phyloP scores from a whole-genome alignment of 2,329 filamentous ascomycete genomes.

The Chaetomiaceae sp. region DNA sequence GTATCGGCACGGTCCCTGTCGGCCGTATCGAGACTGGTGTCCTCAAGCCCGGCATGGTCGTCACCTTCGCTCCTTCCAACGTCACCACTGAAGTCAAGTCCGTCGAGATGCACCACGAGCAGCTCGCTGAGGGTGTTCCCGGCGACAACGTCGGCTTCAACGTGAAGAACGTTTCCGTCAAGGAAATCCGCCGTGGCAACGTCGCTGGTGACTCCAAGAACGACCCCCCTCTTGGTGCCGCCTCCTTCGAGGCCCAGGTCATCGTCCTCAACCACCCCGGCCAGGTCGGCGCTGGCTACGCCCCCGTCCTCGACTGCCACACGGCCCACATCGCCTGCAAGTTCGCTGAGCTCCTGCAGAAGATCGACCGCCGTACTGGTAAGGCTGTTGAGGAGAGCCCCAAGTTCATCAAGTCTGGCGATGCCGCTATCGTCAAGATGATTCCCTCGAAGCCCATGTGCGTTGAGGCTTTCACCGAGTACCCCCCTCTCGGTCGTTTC shows the following conservation, averaged over 20 bases:
- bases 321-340: slow-evolving; percentile 99
- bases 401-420: slow-evolving; percentile 99
- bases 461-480: slow-evolving; percentile 99
- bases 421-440: slow-evolving; percentile 99
- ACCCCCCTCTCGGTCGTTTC: slow-evolving; percentile 99
- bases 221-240: slow-evolving; percentile 84
- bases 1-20: slow-evolving; percentile 99
- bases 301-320: slow-evolving; percentile 99
- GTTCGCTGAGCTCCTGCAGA: slow-evolving; percentile 98
- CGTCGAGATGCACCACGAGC: slow-evolving; percentile 99
- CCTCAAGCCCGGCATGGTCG: slow-evolving; percentile 88
- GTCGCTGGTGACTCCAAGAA: slow-evolving; percentile 99
- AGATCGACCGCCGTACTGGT: slow-evolving; percentile 99
- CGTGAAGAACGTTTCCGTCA: slow-evolving; percentile 99
- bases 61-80: slow-evolving; percentile 97
- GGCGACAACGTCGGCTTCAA: slow-evolving; percentile 99
- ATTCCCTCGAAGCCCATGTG: slow-evolving; percentile 99
- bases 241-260: slow-evolving; percentile 99
- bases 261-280: slow-evolving; percentile 99
- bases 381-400: slow-evolving; percentile 88
- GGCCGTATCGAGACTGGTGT: slow-evolving; percentile 99
- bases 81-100: slow-evolving; percentile 99
- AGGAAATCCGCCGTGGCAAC: slow-evolving; percentile 99
- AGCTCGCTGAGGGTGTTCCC: slow-evolving; percentile 89
- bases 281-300: slow-evolving; percentile 98